Percentiles rank a stretch among this genome's conserved stretches.
Evolutionary conservation across 2,329 filamentous ascomycete species (phyloP).

Genomic region (Diatrype stigma): DNA sequence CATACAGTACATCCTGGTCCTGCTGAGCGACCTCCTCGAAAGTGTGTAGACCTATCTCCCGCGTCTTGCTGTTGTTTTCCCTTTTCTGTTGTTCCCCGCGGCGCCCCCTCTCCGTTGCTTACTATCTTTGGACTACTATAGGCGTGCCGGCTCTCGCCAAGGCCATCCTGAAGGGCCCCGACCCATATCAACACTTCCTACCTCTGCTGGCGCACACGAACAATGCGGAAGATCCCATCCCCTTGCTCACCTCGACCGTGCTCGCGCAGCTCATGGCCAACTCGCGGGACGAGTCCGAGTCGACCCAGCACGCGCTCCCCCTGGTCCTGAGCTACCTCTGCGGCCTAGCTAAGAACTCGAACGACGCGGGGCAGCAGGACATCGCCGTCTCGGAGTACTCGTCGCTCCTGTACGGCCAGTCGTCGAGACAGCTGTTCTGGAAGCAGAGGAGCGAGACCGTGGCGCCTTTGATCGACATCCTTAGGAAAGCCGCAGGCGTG

Average conservation of each 20-base stretch:
- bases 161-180: conserved; percentile 67
- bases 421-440: conserved; percentile 83
- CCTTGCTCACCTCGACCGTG: conserved; percentile 83
- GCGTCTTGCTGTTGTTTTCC: not conserved
- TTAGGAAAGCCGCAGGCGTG: conserved; percentile 72
- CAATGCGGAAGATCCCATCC: conserved; percentile 71
- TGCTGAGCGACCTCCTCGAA: conserved; percentile 82
- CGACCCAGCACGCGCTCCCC: conserved; percentile 70
- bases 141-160: conserved; percentile 76
- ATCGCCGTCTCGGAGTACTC: conserved; percentile 94
- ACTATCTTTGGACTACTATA: conserved; percentile 4
- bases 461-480: conserved; percentile 74
- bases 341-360: conserved; percentile 71
- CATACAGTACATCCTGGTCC: conserved; percentile 88
- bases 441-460: conserved; percentile 82
- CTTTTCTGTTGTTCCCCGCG: not conserved
- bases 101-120: conserved; percentile 4
- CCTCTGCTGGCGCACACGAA: conserved; percentile 79
- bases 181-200: conserved; percentile 80
- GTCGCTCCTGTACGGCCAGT: conserved; percentile 69
- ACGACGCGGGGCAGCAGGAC: conserved; percentile 85
- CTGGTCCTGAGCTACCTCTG: conserved; percentile 84
- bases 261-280: conserved; percentile 73
- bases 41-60: conserved; percentile 55
- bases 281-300: conserved; percentile 57